These are phyloP conservation scores for Brassica carinata DNA, from an alignment of 345 rosid genomes.

Conservation along the genomic window DNA sequence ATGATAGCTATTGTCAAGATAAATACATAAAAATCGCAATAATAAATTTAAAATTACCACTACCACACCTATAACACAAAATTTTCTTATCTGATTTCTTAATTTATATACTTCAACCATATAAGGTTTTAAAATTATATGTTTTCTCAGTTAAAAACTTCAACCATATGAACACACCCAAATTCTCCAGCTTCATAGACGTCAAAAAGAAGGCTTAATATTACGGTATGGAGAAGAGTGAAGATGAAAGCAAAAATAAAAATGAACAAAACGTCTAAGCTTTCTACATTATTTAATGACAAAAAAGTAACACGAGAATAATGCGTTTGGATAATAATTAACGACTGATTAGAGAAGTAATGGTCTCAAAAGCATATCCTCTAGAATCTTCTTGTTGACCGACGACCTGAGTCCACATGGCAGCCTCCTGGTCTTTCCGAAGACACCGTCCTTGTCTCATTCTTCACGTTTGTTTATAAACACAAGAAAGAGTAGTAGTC, in stretches of 20 bases:
- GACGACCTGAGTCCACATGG: constrained; percentile 38
- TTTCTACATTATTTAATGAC: neutral
- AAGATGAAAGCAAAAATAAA: neutral
- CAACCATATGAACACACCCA: neutral
- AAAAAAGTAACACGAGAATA: constrained; percentile 18
- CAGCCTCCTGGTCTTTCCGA: constrained; percentile 16
- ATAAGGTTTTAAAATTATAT: neutral
- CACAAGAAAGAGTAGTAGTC: constrained; percentile 7
- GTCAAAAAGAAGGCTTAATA: neutral
- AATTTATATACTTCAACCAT: neutral
- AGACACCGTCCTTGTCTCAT: constrained; percentile 1
- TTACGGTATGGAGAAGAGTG: neutral
- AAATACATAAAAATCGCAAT: no score
- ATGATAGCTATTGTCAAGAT: neutral
- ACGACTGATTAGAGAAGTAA: constrained; percentile 5
- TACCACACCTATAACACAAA: neutral
- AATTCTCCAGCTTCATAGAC: neutral
- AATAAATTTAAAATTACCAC: neutral
- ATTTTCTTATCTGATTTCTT: neutral
- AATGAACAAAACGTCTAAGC: neutral
- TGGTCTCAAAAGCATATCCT: constrained; percentile 21
- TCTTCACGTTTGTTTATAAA: constrained; percentile 24
- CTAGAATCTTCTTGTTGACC: constrained; percentile 32
- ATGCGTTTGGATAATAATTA: constrained; percentile 16
- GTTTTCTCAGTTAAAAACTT: neutral